Percentiles rank a stretch among this genome's conserved stretches.
Evolutionary conservation across 148 eudicot genomes (phyloP).

Genomic region (Cornus controversa): DNA sequence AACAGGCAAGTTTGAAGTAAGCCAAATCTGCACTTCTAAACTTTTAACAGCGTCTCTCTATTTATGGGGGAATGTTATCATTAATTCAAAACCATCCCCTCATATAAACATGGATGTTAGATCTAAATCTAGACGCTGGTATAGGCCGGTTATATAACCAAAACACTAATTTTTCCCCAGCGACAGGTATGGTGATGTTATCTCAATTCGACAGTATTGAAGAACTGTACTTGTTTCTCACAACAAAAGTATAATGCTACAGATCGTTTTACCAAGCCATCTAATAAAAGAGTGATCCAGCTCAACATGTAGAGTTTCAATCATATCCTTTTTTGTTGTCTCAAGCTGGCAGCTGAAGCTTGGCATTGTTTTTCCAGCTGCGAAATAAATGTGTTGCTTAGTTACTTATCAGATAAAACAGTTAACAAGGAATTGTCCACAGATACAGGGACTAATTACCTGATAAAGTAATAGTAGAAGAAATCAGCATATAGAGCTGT

Average conservation of each 20-base stretch:
- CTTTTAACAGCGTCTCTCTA: constrained; percentile 1
- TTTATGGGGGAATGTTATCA: not conserved
- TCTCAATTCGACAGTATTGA: not conserved
- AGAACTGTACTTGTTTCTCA: not conserved
- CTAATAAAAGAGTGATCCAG: not conserved
- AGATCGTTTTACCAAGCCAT: not conserved
- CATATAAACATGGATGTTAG: not conserved
- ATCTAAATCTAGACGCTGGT: not conserved
- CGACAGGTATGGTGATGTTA: not conserved
- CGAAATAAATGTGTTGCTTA: constrained; percentile 18
- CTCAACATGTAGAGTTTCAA: not conserved
- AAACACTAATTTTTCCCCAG: not conserved
- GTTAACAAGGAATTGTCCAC: not conserved
- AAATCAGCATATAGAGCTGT: constrained; percentile 86
- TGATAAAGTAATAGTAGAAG: constrained; percentile 81
- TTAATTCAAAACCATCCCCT: constrained; percentile 4
- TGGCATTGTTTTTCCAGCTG: constrained; percentile 81
- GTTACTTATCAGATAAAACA: not conserved
- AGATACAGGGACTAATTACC: constrained; percentile 30
- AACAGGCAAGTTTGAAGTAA: not conserved
- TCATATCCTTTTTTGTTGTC: not conserved
- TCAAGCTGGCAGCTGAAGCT: constrained; percentile 76
- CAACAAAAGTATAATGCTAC: not conserved
- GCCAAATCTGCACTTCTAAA: not conserved
- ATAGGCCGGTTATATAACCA: not conserved